Base-by-base conservation (phyloP, 305 asterid species). In the Salvia sclarea region DNA sequence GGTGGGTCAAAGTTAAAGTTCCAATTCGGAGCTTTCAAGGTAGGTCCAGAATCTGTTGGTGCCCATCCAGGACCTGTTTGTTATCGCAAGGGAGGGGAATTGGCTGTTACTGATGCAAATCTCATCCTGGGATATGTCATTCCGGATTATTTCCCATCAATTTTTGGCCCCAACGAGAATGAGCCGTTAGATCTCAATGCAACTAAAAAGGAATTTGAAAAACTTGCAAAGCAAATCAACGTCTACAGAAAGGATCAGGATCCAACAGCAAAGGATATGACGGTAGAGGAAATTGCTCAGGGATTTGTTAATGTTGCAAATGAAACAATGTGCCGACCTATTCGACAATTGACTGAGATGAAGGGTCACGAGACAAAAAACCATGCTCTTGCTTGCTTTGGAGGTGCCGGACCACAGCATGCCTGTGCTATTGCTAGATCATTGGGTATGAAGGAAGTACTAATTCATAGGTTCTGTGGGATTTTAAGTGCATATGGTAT, bases 61-160 rank as follows among this genome's bases (percentile, higher is more conserved):
- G 97, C 98, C 33, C 97, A 94, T 76, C 98, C 98, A 2, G 98
- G 98, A 8, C 99, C 97, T 1, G 97, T 91, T 75, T 94, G 99
- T 80, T 94, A 94, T 52, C 78, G 99, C 33, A 94, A 94, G 78
- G 96, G 96, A 57, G 99, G 97, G 52, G 95, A 94, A 47, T 70
- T 94, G 73, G 81, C 99, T 24, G 96, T 94, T 31, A 94, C 99
- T 3, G 97, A 94, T 81, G 99, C 97, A 21, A 94, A 94, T 78
- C 66, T 61, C 76, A 61, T 93, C 61, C 79, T 93, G 33, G 98
- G 98, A 35, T 88, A 84, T 41, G 79, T 94, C 53, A 89, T 94
- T 71, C 96, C 99, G 3, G 90, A 86, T 66, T 84, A 87, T 76
- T 94, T 94, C 78, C 99, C 99, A 1, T 89, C 97, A 14, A 94